These are phyloP conservation scores for Wickerhamomyces bisporus DNA, from an alignment of 805 yeast genomes.

Conservation along the genomic window DNA sequence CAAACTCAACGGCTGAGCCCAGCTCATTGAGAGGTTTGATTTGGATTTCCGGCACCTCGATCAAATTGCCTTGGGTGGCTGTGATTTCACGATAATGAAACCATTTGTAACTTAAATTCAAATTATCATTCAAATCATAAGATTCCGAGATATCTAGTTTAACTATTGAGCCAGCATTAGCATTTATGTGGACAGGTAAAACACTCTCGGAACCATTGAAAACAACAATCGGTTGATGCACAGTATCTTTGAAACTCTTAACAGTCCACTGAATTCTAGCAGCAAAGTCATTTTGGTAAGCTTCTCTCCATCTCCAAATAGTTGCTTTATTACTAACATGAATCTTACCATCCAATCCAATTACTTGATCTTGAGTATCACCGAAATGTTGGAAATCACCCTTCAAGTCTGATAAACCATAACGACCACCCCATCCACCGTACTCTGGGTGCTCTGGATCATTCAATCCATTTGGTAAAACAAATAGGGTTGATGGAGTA, in stretches of 20 bases:
- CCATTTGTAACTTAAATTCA: slow-evolving; percentile 20
- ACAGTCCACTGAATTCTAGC: slow-evolving; percentile 30
- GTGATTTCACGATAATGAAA: slow-evolving; percentile 23
- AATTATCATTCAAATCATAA: slow-evolving; percentile 22
- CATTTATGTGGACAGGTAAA: slow-evolving; percentile 15
- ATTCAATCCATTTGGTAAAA: slow-evolving; percentile 28
- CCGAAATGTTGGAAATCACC: slow-evolving; percentile 18
- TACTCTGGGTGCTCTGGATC: slow-evolving; percentile 25
- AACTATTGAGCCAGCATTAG: slow-evolving; percentile 12
- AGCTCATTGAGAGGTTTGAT: slow-evolving; percentile 7
- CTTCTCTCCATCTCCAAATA: slow-evolving; percentile 32
- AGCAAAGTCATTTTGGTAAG: slow-evolving; percentile 27
- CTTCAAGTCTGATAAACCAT: slow-evolving; percentile 19
- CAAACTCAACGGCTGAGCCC: slow-evolving; percentile 13
- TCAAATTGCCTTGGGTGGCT: slow-evolving; percentile 18
- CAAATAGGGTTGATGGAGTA: slow-evolving; percentile 25
- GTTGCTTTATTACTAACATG: slow-evolving; percentile 24
- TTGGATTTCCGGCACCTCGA: slow-evolving; percentile 18
- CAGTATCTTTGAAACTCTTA: slow-evolving; percentile 20
- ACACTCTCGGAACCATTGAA: slow-evolving; percentile 20
- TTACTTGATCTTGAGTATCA: slow-evolving; percentile 22
- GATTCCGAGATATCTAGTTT: slow-evolving; percentile 22
- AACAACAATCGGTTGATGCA: slow-evolving; percentile 24
- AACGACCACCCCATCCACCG: slow-evolving; percentile 35
- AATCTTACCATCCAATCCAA: slow-evolving; percentile 16